Conservation (phyloP, 768 basidiomycete genomes). For the Roridomyces roridus region DNA sequence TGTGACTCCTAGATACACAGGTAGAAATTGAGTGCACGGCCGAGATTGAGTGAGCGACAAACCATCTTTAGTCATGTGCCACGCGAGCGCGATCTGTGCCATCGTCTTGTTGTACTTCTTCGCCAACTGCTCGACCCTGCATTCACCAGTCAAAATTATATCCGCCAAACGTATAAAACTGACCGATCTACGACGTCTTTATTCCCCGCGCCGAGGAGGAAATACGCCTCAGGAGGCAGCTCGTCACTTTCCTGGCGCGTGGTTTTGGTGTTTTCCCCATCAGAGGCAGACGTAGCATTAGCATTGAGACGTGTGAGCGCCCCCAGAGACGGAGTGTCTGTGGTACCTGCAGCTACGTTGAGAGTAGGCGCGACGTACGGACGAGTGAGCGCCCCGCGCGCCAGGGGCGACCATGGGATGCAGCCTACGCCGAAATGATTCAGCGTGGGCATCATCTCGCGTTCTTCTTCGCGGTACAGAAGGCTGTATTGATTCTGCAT, state of each 20-base stretch:
- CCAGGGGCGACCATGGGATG: too few relatives aligned
- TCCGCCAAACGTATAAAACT: not conserved
- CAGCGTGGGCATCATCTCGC: slow-evolving; percentile 65
- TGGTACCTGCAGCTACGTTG: too few relatives aligned
- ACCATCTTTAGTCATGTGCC: slow-evolving; percentile 41
- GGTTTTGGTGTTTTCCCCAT: too few relatives aligned
- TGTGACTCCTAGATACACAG: not conserved
- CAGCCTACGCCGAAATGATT: slow-evolving; percentile 37
- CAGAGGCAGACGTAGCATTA: too few relatives aligned
- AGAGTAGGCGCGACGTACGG: too few relatives aligned
- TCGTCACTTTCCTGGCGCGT: not conserved
- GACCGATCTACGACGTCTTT: not conserved
- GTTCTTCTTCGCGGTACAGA: slow-evolving; percentile 72
- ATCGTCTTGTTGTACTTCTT: slow-evolving; percentile 42
- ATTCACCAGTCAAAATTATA: not conserved
- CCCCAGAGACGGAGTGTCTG: too few relatives aligned
- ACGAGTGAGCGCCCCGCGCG: too few relatives aligned
- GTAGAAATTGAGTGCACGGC: too few relatives aligned
- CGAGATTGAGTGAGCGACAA: too few relatives aligned
- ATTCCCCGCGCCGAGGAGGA: not conserved
- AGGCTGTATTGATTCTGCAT: slow-evolving; percentile 73
- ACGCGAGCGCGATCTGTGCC: slow-evolving; percentile 49
- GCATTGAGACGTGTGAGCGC: too few relatives aligned
- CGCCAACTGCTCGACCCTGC: slow-evolving; percentile 3
- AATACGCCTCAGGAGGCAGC: not conserved